Evolutionary conservation across 1,284 basidiomycete species (phyloP), one percentile per base, ranked within the genome.

Genomic region (Pseudozyma flocculosa): DNA sequence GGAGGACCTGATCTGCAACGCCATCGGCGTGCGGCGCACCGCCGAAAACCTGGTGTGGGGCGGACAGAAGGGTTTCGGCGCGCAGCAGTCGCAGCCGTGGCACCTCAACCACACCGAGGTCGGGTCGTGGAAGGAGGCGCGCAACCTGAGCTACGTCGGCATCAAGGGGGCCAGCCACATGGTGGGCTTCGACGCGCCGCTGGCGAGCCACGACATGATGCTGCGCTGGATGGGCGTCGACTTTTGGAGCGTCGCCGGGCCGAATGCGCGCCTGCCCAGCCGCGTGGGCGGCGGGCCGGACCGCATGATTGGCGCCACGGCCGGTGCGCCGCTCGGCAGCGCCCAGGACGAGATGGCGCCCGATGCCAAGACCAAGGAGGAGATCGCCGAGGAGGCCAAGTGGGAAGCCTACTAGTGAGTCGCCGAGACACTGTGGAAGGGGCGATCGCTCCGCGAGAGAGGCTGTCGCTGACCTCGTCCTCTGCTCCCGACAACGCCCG

Each of bases 201-300:
- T 90, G 50, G 86, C 88, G 29, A 83, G 91, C 4, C 92, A 97
- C 79, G 94, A 98, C 79, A 97, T 98, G 95, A 94, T 98, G 72
- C 85, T 77, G 4, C 59, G 73, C 21, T 77, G 72, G 47, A 72
- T 76, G 70, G 67, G 50, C 14, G 85, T 93, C 50, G 88, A 97
- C 80, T 88, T 93, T 69, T 84, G 87, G 26, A 83, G 85, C 4
- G 84, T 95, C 40, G 82, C 87, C 2, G 91, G 79, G 2, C 88
- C 54, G 83, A 88, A 60, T 84, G 89, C 32, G 84, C 87, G 36
- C 79, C 81, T 72, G 85, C 87, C 89, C 8, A 90, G 88, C 56
- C 84, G 84, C 30, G 82, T 94, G 19, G 92, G 90, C 13, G 81
- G 82, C 32, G 82, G 85, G 52, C 41, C 80, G 77, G 52, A 89